Base-by-base conservation (phyloP, 1,284 basidiomycete genomes). In the Pisolithus thermaeus region DNA sequence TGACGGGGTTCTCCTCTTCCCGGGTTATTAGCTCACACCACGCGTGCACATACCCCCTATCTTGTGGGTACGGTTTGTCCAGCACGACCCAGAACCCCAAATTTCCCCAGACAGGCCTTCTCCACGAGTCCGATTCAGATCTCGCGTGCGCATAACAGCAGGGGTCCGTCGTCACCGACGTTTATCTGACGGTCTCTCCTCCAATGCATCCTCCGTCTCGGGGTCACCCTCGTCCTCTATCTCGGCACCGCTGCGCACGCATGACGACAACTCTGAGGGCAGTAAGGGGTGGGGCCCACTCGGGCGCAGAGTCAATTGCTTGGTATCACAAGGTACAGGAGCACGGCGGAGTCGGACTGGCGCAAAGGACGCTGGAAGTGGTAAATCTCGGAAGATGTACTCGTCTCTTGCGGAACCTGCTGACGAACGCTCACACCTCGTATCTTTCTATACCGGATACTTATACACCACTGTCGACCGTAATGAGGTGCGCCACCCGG, bases 201-300 rank as follows among this genome's bases (percentile, higher is more conserved):
- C 74, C 7, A 62, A 63, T 14, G 58, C 66, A 18, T 79, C 80
- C 5, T 79, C 80, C 25, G 60, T 69, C 27, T 82, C 81, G 4
- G 74, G 75, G 41, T 87, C 85, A 1, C 77, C 76, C 2, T 86
- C 83, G 9, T 87, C 84, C 4, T 86, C 84, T 35, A 83, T 88
- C 58, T 87, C 84, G 27, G 87, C 77, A 1, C 85, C 87, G 12
- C 70, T 88, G 30, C 81, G 80, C 40, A 76, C 78, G 53, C 74
- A 73, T 51, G 68, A 35, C 12, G 32, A 35, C 32, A 35, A 74
- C 12, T 77, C 79, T 48, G 78, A 77, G 45, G 70, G 73, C 52
- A 57, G 59, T 23, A 70, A 75, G 1, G 71, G 75, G 3, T 83
- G 80, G 77, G 79, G 75, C 9, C 76, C 83, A 7, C 68, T 85